Evolutionary conservation across 164 flowering plant genomes (phyloP), one percentile per base, ranked within the genome.

Genomic region (Stephania cephalantha): DNA sequence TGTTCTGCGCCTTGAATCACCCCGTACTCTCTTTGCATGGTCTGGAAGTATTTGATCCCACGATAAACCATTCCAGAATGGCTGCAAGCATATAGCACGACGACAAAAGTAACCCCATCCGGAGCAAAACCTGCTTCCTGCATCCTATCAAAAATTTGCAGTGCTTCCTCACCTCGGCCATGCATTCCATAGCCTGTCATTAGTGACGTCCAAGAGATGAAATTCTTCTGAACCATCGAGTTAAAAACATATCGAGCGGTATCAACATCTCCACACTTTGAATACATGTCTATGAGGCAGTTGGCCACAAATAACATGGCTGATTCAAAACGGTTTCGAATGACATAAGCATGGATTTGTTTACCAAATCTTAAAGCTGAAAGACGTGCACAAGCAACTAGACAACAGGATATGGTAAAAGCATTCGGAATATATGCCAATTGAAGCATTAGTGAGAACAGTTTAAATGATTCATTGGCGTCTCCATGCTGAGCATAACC

Each of bases 211-310:
- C 97, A 92, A 1, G 95, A 92, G 55, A 91, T 88, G 20, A 80
- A 79, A 79, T 92, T 92, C 65, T 79, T 87, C 30, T 82, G 76
- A 48, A 53, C 13, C 91, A 93, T 87, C 72, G 70, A 71, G 67
- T 89, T 84, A 79, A 93, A 93, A 22, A 93, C 88, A 55, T 50
- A 71, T 76, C 83, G 71, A 68, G 91, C 90, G 29, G 86, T 80
- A 72, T 86, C 90, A 73, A 90, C 83, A 77, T 89, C 89, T 25
- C 94, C 96, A 71, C 93, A 90, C 80, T 91, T 91, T 45, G 87
- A 78, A 79, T 93, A 91, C 97, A 90, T 90, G 72, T 90, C 96
- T 74, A 93, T 86, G 6, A 93, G 90, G 77, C 94, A 91, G 79
- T 93, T 93, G 46, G 88, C 74, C 22, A 91, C 87, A 77, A 85